A percentile compares a stretch with the other conserved stretches of the same genome.
Evolutionary conservation across 1,284 basidiomycete species (phyloP).

Genomic region (Coniferiporia sulphurascens): DNA sequence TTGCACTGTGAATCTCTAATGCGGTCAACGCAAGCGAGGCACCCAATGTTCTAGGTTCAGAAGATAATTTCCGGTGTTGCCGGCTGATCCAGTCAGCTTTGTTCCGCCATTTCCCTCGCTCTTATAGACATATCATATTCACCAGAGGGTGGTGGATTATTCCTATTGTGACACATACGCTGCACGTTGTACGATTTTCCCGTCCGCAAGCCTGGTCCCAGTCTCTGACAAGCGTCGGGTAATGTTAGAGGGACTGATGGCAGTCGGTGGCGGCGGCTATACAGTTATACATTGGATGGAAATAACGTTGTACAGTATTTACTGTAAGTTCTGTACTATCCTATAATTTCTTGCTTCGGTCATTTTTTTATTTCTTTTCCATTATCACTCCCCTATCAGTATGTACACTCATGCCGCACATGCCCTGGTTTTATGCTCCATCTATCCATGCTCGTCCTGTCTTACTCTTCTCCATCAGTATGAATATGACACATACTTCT

Average conservation of each 20-base stretch:
- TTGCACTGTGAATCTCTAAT: not conserved
- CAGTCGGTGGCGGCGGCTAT: not conserved
- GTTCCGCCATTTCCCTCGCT: not conserved
- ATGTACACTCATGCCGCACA: not conserved
- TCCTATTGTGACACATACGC: not conserved
- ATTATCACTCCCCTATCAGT: not conserved
- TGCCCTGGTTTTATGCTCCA: not conserved
- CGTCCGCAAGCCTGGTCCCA: not conserved
- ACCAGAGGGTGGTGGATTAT: not conserved
- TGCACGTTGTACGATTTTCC: not conserved
- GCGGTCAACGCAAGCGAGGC: not conserved
- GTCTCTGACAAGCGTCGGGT: not conserved
- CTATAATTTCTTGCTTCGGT: not conserved
- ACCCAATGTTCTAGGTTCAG: not conserved
- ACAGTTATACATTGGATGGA: no score
- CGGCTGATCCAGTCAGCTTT: not conserved
- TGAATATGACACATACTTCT: not conserved
- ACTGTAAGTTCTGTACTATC: not conserved
- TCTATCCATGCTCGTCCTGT: not conserved
- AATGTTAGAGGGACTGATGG: not conserved
- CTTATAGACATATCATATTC: constrained; percentile 5
- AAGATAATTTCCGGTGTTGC: not conserved
- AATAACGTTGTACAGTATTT: not conserved
- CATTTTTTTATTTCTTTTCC: not conserved
- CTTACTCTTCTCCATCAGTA: not conserved